Evolutionary conservation across 495 filamentous ascomycete species (phyloP).

Genomic region (Rhypophila decipiens): DNA sequence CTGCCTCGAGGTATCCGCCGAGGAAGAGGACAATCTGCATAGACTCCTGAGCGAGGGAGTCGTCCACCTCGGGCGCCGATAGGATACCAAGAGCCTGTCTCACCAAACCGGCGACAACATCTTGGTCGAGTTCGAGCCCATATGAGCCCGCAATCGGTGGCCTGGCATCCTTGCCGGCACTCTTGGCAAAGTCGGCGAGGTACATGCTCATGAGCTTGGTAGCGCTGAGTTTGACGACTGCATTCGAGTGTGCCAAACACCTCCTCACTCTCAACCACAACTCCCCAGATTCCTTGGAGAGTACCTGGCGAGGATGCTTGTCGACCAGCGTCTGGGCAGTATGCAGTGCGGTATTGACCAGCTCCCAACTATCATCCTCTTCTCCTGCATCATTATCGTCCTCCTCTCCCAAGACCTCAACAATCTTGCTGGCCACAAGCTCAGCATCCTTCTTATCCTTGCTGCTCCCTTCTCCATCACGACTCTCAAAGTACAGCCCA

Average conservation of each 20-base stretch:
- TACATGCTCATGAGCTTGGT: constrained; percentile 68
- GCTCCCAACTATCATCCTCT: too few relatives aligned
- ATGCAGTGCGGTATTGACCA: constrained; percentile 69
- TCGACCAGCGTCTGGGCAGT: constrained; percentile 62
- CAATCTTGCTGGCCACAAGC: constrained; percentile 36
- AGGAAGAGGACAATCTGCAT: constrained; percentile 76
- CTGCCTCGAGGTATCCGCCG: constrained; percentile 30
- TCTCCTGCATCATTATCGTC: constrained; percentile 45
- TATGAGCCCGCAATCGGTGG: constrained; percentile 63
- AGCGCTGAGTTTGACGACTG: constrained; percentile 70
- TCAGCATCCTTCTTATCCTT: constrained; percentile 57
- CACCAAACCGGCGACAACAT: constrained; percentile 61
- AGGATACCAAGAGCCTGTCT: constrained; percentile 59
- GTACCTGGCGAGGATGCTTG: constrained; percentile 52
- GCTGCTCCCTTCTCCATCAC: constrained; percentile 42
- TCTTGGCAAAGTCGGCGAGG: constrained; percentile 70
- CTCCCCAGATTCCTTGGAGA: constrained; percentile 47
- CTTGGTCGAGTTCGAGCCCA: constrained; percentile 60
- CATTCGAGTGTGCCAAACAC: constrained; percentile 65
- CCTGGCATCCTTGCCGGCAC: constrained; percentile 45
- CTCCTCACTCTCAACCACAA: constrained; percentile 63
- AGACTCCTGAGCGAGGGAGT: constrained; percentile 63
- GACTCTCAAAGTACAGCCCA: constrained; percentile 71
- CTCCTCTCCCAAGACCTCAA: constrained; percentile 41
- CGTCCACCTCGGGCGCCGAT: constrained; percentile 53